A percentile compares a stretch with the other conserved stretches of the same genome.
phyloP scores from a whole-genome alignment of 1,284 basidiomycete species.

The Inonotus obliquus region DNA sequence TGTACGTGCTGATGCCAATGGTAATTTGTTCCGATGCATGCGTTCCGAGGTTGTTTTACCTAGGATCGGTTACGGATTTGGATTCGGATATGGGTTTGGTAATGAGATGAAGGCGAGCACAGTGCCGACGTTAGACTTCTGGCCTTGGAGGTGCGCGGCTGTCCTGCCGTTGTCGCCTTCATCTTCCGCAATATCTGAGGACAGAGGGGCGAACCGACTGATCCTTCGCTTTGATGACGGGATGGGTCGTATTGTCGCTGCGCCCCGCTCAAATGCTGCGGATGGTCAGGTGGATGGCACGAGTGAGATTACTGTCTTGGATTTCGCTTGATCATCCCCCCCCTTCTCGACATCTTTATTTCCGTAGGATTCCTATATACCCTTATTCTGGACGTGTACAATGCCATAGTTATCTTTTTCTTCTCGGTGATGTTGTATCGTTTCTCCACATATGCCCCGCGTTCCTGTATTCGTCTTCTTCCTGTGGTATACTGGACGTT shows the following conservation, averaged over 20 bases:
- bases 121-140: constrained; percentile 13
- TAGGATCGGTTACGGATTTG: not conserved
- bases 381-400: no score
- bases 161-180: not conserved
- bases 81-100: not conserved
- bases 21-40: constrained; percentile 9
- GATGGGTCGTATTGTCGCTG: constrained; percentile 12
- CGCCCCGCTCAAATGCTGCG: not conserved
- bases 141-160: constrained; percentile 7
- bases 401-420: no score
- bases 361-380: not conserved
- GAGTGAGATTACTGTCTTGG: constrained; percentile 9
- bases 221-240: constrained; percentile 12
- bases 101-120: not conserved
- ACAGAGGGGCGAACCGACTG: not conserved
- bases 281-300: not conserved
- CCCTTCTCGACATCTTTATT: not conserved
- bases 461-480: no score
- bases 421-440: no score
- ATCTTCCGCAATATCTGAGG: not conserved
- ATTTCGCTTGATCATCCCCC: constrained; percentile 7
- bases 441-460: no score
- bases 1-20: constrained; percentile 8
- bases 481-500: no score
- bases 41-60: constrained; percentile 10